Evolutionary conservation across 805 yeast genomes (phyloP).

Genomic region (Nakazawaea anatomiae): DNA sequence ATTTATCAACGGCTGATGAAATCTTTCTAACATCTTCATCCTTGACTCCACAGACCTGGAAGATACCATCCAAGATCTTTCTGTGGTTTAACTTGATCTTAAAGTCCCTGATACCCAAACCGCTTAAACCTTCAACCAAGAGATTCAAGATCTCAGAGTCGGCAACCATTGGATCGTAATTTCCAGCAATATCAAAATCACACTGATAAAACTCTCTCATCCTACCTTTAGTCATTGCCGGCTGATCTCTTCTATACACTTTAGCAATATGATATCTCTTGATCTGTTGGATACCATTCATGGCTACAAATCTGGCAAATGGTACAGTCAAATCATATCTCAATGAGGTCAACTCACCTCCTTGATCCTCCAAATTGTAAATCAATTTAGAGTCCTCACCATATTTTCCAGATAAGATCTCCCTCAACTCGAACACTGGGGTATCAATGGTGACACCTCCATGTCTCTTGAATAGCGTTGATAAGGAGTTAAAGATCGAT

Average conservation of each 20-base stretch:
- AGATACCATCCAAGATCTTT: slow-evolving; percentile 92
- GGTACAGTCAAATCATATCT: slow-evolving; percentile 98
- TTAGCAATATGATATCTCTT: slow-evolving; percentile 97
- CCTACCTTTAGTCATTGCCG: slow-evolving; percentile 99
- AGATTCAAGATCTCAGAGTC: slow-evolving; percentile 86
- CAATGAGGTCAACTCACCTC: slow-evolving; percentile 94
- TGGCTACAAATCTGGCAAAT: slow-evolving; percentile 94
- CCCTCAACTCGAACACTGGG: slow-evolving; percentile 95
- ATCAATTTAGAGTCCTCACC: slow-evolving; percentile 98
- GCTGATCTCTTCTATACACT: slow-evolving; percentile 98
- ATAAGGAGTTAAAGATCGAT: slow-evolving; percentile 70
- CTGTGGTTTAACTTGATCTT: slow-evolving; percentile 93
- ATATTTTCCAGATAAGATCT: slow-evolving; percentile 92
- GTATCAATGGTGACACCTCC: slow-evolving; percentile 99
- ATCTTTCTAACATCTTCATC: slow-evolving; percentile 91
- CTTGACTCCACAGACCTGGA: slow-evolving; percentile 89
- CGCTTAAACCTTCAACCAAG: slow-evolving; percentile 76
- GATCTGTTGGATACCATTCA: slow-evolving; percentile 84
- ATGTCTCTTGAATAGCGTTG: slow-evolving; percentile 80
- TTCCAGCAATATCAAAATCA: slow-evolving; percentile 96
- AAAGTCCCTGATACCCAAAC: slow-evolving; percentile 82
- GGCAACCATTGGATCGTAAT: slow-evolving; percentile 90
- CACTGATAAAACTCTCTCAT: slow-evolving; percentile 99
- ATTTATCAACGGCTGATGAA: slow-evolving; percentile 93
- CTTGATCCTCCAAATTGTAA: slow-evolving; percentile 95